Base-by-base conservation (phyloP, 2,329 filamentous ascomycete genomes). In the Myriosclerotinia scirpicola region DNA sequence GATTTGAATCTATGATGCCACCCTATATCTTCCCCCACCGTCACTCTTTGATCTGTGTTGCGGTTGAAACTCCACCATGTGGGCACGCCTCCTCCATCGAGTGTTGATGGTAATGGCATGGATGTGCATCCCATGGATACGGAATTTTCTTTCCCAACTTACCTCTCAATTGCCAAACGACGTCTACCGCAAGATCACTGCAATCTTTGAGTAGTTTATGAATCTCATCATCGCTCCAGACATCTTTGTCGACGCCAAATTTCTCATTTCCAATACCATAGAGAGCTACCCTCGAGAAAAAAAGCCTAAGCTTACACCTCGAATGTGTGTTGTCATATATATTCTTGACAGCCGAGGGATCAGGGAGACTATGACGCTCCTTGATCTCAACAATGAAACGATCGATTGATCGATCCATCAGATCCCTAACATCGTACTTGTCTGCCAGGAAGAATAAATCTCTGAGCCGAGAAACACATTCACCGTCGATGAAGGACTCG, bases 331-430 rank as follows among this genome's bases (percentile, higher is more conserved):
- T 26, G 20, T 50, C n/a, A 22, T 50, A 50, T 50, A 9, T 3
- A 4, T 5, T 1, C 11, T 50, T 22, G 8, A 50, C 20, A 22
- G 1, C 11, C 3, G 22, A 1, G 8, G 20, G 46, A 46, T 17
- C 3, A 2, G 0, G 3, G 2, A 50, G 20, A n/a, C 20, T 5
- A 2, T 4, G 3, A 22, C 3, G 11, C 8, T 20, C 4, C 9
- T 0, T 11, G 5, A 50, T 2, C 11, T 46, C 5, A 22, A 3
- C 2, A 22, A 11, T 50, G 22, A 50, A 3, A 2, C 7, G 4
- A 17, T 55, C 53, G 8, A 61, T 61, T 36, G 42, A 17, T 6
- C 14, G 26, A 34, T 61, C 58, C 58, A 61, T 61, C 0, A 61
- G 58, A 11, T 5, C 42, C 17, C 0, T 9, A 22, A 61, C 11